Conservation (phyloP, 129 eudicot species). For the Helianthus annuus region HanXRQr2.0-SUNRISE NC_035443.2:94101097-94101596, state of each 20-base stretch:
- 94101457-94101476: neutral
- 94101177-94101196: neutral
- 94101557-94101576: neutral
- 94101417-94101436: neutral
- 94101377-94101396: neutral
- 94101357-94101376: neutral
- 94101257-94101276: slow-evolving; percentile 89
- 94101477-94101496: neutral
- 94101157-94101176: neutral
- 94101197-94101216: slow-evolving; percentile 61
- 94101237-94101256: slow-evolving; percentile 71
- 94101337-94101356: neutral
- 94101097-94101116: slow-evolving; percentile 83
- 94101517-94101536: neutral
- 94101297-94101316: neutral
- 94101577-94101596: neutral
- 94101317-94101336: neutral
- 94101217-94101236: slow-evolving; percentile 96
- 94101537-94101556: neutral
- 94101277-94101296: slow-evolving; percentile 81
- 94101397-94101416: neutral
- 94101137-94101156: slow-evolving; percentile 3
- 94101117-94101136: neutral
- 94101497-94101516: neutral
- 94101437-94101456: neutral